Conservation (phyloP, 805 yeast genomes). For the Nakazawaea molendinolei region DNA sequence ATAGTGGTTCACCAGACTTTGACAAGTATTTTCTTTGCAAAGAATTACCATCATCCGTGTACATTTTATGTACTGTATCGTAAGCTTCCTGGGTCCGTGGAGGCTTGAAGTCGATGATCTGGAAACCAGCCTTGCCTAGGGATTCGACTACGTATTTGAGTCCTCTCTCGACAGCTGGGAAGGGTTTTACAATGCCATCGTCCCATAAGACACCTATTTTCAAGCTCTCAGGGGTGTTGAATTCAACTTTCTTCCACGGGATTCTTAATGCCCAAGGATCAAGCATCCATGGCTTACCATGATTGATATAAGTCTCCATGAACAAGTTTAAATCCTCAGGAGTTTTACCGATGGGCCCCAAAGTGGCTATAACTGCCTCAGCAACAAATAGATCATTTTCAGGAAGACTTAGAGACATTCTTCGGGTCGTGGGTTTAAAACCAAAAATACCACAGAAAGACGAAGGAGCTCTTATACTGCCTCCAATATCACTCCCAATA, state of each 20-base stretch:
- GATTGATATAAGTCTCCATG: constrained; percentile 35
- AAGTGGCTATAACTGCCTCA: constrained; percentile 37
- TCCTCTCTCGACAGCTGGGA: constrained; percentile 37
- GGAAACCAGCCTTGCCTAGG: constrained; percentile 47
- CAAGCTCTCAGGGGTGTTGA: constrained; percentile 27
- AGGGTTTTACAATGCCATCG: constrained; percentile 44
- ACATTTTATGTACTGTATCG: constrained; percentile 44
- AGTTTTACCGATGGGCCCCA: constrained; percentile 40
- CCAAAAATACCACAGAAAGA: constrained; percentile 46
- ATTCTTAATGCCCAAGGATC: constrained; percentile 43
- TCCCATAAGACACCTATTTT: constrained; percentile 41
- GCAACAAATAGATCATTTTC: constrained; percentile 32
- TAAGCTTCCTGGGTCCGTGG: constrained; percentile 49
- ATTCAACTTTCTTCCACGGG: constrained; percentile 39
- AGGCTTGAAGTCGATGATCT: constrained; percentile 45
- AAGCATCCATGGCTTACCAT: constrained; percentile 46
- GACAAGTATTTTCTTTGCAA: constrained; percentile 40
- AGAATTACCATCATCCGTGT: constrained; percentile 55
- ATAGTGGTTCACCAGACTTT: constrained; percentile 61
- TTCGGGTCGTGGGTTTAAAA: constrained; percentile 40
- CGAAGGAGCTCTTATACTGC: constrained; percentile 49
- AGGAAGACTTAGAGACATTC: constrained; percentile 35
- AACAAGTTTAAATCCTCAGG: constrained; percentile 43
- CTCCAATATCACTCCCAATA: constrained; percentile 45
- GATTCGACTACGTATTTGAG: constrained; percentile 43